Conservation (phyloP, 1,284 basidiomycete species). For the Cryptococcus neoformans region DNA sequence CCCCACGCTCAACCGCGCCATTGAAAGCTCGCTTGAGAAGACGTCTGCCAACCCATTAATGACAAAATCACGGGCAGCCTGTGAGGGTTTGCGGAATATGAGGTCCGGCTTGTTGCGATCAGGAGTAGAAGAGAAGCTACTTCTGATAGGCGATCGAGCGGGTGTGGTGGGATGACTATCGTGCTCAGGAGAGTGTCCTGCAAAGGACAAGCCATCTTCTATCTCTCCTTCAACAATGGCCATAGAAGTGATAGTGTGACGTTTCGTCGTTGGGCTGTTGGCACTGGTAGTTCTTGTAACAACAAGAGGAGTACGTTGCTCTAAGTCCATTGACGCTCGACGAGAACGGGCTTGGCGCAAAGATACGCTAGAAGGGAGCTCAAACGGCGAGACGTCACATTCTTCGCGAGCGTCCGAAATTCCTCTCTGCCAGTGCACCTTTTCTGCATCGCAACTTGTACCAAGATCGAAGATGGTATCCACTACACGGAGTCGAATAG, state of each 20-base stretch:
- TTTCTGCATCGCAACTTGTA: slow-evolving; percentile 72
- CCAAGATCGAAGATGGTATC: slow-evolving; percentile 76
- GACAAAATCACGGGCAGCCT: too few relatives aligned
- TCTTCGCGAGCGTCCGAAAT: slow-evolving; percentile 53
- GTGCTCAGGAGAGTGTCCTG: too few relatives aligned
- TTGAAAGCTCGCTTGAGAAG: too few relatives aligned
- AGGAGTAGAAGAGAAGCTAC: too few relatives aligned
- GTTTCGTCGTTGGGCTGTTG: slow-evolving; percentile 14
- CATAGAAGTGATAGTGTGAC: slow-evolving; percentile 26
- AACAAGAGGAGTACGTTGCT: not conserved
- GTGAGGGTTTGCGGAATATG: too few relatives aligned
- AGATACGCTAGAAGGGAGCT: slow-evolving; percentile 42
- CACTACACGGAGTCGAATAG: slow-evolving; percentile 67
- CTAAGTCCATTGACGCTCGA: not conserved
- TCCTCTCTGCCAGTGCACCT: slow-evolving; percentile 72
- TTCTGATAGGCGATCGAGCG: too few relatives aligned
- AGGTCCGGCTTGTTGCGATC: too few relatives aligned
- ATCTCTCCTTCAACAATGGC: slow-evolving; percentile 17
- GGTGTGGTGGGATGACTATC: too few relatives aligned
- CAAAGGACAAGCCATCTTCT: too few relatives aligned
- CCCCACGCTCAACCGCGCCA: too few relatives aligned
- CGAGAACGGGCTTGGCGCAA: slow-evolving; percentile 15
- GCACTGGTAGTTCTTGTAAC: not conserved
- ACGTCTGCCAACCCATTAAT: too few relatives aligned
- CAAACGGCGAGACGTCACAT: slow-evolving; percentile 41